A percentile compares a stretch with the other conserved stretches of the same genome.
Evolutionary conservation across 441 rosid species (phyloP).

Genomic region (Adansonia grandidieri): DNA sequence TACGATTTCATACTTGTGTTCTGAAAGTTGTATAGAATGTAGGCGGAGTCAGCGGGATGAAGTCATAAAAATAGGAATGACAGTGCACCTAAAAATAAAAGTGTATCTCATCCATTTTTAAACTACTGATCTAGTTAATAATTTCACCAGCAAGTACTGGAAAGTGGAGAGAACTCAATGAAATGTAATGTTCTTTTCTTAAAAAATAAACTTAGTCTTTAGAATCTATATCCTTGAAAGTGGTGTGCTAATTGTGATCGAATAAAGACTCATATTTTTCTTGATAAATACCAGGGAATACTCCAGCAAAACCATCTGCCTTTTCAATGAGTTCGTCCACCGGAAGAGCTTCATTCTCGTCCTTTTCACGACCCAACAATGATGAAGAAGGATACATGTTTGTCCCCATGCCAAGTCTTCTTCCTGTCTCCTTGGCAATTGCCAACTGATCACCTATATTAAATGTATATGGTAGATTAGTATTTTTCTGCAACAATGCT

Average conservation of each 20-base stretch:
- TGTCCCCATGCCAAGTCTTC: conserved; percentile 97
- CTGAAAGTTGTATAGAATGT: conserved; percentile 44
- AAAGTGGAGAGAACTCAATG: not conserved
- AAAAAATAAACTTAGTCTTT: not conserved
- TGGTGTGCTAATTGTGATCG: too few relatives aligned
- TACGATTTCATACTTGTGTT: conserved; percentile 95
- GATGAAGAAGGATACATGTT: conserved; percentile 98
- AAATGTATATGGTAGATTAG: not conserved
- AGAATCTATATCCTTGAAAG: too few relatives aligned
- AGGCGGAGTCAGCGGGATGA: conserved; percentile 17
- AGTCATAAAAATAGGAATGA: not conserved
- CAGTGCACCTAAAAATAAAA: not conserved
- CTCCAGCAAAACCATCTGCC: conserved; percentile 99
- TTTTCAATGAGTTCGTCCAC: conserved; percentile 88
- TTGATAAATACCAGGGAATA: conserved; percentile 72
- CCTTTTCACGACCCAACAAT: conserved; percentile 68
- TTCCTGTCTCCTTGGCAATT: conserved; percentile 97
- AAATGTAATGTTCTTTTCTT: not conserved
- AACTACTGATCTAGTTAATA: not conserved
- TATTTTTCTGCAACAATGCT: not conserved
- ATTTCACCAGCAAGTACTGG: not conserved
- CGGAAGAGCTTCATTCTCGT: conserved; percentile 80
- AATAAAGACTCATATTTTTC: too few relatives aligned
- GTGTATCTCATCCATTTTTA: not conserved
- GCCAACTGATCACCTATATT: conserved; percentile 91